phyloP scores from a whole-genome alignment of 768 basidiomycete species.

The Piloderma croceum region DNA sequence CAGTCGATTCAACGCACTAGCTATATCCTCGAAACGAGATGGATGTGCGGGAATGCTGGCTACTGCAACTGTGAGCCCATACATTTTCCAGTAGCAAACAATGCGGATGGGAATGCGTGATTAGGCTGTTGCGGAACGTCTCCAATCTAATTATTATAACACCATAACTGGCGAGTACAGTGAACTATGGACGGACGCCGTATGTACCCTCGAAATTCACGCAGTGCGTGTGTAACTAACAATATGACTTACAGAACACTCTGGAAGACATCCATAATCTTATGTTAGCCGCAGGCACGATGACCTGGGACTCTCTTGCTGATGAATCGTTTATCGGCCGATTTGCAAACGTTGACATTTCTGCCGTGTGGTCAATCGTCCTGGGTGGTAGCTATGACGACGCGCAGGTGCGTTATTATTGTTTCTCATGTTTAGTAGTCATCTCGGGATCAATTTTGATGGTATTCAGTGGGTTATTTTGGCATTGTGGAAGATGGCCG shows the following conservation, averaged over 20 bases:
- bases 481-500: slow-evolving; percentile 53
- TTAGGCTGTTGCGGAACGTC: too few species aligned
- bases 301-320: slow-evolving; percentile 35
- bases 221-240: neutral
- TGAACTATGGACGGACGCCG: slow-evolving; percentile 52
- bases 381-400: slow-evolving; percentile 49
- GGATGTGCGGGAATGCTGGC: too few species aligned
- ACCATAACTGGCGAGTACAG: slow-evolving; percentile 38
- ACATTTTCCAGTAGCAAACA: too few species aligned
- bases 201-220: slow-evolving; percentile 18
- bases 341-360: slow-evolving; percentile 32
- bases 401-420: slow-evolving; percentile 36
- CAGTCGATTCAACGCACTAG: too few species aligned
- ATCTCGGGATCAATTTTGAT: neutral
- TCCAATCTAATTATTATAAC: slow-evolving; percentile 38
- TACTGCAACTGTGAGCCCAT: too few species aligned
- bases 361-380: slow-evolving; percentile 38
- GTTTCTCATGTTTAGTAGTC: neutral
- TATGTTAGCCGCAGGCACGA: slow-evolving; percentile 44
- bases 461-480: slow-evolving; percentile 46
- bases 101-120: too few species aligned
- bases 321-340: slow-evolving; percentile 42
- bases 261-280: slow-evolving; percentile 54
- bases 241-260: slow-evolving; percentile 39
- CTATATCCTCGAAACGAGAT: too few species aligned